Conservation (phyloP, 352 stramenopile genomes). For the Phytophthora idaei region DNA sequence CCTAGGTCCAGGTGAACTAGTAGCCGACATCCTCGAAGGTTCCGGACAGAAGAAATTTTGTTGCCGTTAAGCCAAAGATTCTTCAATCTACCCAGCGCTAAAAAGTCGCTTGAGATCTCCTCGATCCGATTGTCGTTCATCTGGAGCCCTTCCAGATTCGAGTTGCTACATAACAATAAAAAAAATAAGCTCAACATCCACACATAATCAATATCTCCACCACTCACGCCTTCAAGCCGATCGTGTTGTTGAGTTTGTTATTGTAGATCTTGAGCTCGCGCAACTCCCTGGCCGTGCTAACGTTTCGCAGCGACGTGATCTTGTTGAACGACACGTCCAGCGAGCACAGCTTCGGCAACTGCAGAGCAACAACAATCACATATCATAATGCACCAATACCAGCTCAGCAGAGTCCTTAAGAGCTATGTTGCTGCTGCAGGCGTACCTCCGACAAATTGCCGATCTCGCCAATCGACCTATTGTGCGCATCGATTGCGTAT, state of each 20-base stretch:
- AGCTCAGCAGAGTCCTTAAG: not conserved
- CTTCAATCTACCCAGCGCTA: conserved; percentile 70
- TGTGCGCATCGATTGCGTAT: conserved; percentile 80
- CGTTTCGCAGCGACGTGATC: conserved; percentile 57
- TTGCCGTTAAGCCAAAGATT: conserved; percentile 78
- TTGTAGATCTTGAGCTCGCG: conserved; percentile 85
- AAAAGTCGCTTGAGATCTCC: conserved; percentile 60
- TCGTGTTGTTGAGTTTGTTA: conserved; percentile 65
- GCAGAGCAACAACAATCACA: not conserved
- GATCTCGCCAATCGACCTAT: conserved; percentile 65
- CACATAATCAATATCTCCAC: not conserved
- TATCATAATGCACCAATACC: not conserved
- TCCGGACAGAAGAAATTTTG: conserved; percentile 48
- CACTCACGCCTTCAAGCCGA: conserved; percentile 55
- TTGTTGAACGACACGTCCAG: conserved; percentile 85
- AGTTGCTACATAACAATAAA: conserved; percentile 42
- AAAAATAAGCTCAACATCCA: not conserved
- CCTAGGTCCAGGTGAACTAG: conserved; percentile 78
- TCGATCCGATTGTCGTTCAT: conserved; percentile 79
- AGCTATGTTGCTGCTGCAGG: no score
- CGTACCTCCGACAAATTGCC: conserved; percentile 68
- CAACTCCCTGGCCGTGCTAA: conserved; percentile 66
- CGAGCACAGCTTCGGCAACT: conserved; percentile 76
- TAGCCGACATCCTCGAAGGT: conserved; percentile 55
- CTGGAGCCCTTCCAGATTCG: conserved; percentile 69